phyloP scores from a whole-genome alignment of 208 protist species.

The Trypanosoma lewisi region DNA sequence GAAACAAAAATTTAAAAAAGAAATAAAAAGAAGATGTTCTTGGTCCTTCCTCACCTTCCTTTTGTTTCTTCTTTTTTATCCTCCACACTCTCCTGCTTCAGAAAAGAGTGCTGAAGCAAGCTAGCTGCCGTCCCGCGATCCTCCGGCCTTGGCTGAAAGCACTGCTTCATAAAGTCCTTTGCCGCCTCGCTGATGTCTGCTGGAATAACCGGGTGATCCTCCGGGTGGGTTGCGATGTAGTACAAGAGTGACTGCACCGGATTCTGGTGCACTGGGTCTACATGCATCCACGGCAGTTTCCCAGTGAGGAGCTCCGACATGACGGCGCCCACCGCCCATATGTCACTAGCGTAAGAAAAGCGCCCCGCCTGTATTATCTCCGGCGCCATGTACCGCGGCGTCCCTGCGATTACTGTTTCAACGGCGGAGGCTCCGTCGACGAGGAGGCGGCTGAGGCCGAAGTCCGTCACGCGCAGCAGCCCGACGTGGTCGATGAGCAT shows the following conservation, averaged over 20 bases:
- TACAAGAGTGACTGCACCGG: slow-evolving; percentile 54
- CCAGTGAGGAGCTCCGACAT: slow-evolving; percentile 69
- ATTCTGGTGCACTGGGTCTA: slow-evolving; percentile 3
- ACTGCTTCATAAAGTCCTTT: slow-evolving; percentile 2
- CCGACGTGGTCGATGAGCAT: slow-evolving; percentile 69
- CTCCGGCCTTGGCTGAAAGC: slow-evolving; percentile 44
- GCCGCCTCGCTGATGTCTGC: slow-evolving; percentile 5
- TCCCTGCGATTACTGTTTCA: slow-evolving; percentile 49
- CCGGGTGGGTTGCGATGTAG: slow-evolving; percentile 38
- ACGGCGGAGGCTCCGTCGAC: slow-evolving; percentile 29
- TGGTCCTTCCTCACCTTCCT: slow-evolving; percentile 2
- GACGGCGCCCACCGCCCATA: slow-evolving; percentile 81
- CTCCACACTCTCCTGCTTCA: neutral
- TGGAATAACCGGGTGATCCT: slow-evolving; percentile 19
- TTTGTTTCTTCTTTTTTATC: slow-evolving; percentile 2
- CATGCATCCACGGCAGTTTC: slow-evolving; percentile 47
- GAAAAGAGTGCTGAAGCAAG: slow-evolving; percentile 60
- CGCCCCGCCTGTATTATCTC: slow-evolving; percentile 38
- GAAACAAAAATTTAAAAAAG: neutral
- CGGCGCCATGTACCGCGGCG: slow-evolving; percentile 70
- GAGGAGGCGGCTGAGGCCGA: slow-evolving; percentile 60
- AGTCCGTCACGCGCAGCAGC: slow-evolving; percentile 78
- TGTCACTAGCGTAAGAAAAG: slow-evolving; percentile 57
- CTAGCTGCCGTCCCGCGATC: slow-evolving; percentile 43
- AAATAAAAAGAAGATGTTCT: slow-evolving; percentile 8